phyloP scores from a whole-genome alignment of 1,139 yeast species.

The Kluyveromyces sp. region DNA sequence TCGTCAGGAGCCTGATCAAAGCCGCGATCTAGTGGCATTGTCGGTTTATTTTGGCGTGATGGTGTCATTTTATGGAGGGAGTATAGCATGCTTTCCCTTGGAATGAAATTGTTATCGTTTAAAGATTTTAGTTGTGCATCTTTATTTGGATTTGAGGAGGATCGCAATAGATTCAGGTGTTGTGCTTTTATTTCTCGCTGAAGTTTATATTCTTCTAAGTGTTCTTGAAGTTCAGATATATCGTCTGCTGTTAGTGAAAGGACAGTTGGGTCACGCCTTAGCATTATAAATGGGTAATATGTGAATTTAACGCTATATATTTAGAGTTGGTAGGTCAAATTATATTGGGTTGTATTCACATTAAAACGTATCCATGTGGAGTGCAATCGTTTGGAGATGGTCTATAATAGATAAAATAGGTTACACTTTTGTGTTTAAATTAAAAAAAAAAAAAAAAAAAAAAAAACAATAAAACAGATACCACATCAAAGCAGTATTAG shows the following conservation, averaged over 20 bases:
- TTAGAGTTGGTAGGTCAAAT: background rate
- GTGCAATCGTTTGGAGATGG: too few relatives aligned
- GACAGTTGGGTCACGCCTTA: slow-evolving; percentile 21
- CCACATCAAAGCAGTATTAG: too few relatives aligned
- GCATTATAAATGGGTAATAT: slow-evolving; percentile 8
- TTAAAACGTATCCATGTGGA: too few relatives aligned
- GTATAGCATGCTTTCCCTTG: background rate
- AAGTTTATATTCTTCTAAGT: slow-evolving; percentile 19
- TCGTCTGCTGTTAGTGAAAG: slow-evolving; percentile 18
- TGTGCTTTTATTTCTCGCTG: slow-evolving; percentile 20
- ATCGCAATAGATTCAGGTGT: slow-evolving; percentile 17
- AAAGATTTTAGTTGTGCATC: background rate
- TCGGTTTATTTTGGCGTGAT: slow-evolving; percentile 4
- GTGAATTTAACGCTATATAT: background rate
- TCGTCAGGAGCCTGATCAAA: background rate
- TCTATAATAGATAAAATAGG: too few relatives aligned
- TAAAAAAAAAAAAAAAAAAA: too few relatives aligned
- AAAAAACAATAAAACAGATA: too few relatives aligned
- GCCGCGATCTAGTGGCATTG: background rate
- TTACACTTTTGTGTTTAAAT: too few relatives aligned
- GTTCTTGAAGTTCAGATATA: slow-evolving; percentile 19
- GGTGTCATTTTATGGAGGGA: slow-evolving; percentile 3
- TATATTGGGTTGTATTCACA: too few relatives aligned
- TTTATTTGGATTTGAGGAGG: slow-evolving; percentile 11
- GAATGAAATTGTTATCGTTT: background rate